phyloP scores from a whole-genome alignment of 2,329 filamentous ascomycete genomes.

The Cladosporium sp. region DNA sequence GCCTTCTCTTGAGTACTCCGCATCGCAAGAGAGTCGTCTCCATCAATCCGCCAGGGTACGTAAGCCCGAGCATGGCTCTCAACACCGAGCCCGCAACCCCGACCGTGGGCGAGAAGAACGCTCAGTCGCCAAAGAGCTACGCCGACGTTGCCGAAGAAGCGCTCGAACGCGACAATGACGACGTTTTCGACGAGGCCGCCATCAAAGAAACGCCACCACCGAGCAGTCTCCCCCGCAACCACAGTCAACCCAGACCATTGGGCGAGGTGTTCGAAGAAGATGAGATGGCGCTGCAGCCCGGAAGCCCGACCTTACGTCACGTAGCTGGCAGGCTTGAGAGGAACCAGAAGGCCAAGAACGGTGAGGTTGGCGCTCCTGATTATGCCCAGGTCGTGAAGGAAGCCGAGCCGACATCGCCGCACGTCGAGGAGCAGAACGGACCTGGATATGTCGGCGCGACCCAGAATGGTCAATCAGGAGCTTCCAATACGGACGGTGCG shows the following conservation, averaged over 20 bases:
- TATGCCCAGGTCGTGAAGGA: constrained; percentile 9
- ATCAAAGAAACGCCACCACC: constrained; percentile 35
- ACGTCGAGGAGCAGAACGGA: constrained; percentile 15
- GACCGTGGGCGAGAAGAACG: constrained; percentile 34
- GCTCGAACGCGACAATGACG: constrained; percentile 26
- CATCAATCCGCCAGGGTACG: constrained; percentile 10
- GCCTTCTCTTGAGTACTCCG: not conserved
- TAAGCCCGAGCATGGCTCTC: constrained; percentile 33
- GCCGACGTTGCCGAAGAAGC: constrained; percentile 35
- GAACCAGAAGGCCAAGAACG: not conserved
- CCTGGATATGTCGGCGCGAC: constrained; percentile 23
- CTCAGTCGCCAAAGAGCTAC: constrained; percentile 41
- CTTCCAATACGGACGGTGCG: constrained; percentile 18
- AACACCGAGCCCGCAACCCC: constrained; percentile 39
- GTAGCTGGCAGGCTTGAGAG: constrained; percentile 11
- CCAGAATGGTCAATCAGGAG: constrained; percentile 18
- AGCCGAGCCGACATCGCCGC: constrained; percentile 6
- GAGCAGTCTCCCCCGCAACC: constrained; percentile 16
- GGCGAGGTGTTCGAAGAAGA: constrained; percentile 34
- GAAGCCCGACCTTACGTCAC: constrained; percentile 25
- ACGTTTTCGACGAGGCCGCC: constrained; percentile 21
- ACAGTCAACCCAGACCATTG: constrained; percentile 29
- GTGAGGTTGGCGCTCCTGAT: not conserved
- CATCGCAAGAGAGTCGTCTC: constrained; percentile 10
- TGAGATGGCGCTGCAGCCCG: constrained; percentile 24